These are phyloP conservation scores for Umbelopsis isabellina DNA, from an alignment of 192 early-diverging fungal species.

Conservation along the genomic window DNA sequence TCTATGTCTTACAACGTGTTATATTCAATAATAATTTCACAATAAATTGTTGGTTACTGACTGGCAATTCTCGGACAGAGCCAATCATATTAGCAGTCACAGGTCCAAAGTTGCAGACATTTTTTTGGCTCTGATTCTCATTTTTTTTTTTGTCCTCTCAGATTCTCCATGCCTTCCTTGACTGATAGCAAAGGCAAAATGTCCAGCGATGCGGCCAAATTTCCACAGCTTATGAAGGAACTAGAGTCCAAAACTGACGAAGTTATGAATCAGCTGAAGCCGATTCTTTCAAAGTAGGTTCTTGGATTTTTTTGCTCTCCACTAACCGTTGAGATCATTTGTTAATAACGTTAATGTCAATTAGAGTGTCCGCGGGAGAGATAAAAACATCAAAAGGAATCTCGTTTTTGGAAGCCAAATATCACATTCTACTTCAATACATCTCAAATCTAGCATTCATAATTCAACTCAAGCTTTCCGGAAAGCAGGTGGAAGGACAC, in stretches of 20 bases:
- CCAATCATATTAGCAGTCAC: conserved; percentile 1
- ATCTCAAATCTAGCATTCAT: conserved; percentile 78
- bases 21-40: neutral
- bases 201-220: conserved; percentile 22
- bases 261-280: conserved; percentile 46
- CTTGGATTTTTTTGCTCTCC: neutral
- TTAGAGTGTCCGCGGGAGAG: conserved; percentile 55
- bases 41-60: neutral
- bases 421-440: conserved; percentile 86
- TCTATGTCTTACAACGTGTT: too few species aligned
- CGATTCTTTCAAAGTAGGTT: conserved; percentile 46
- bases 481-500: conserved; percentile 64
- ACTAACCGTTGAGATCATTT: neutral
- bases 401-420: conserved; percentile 89
- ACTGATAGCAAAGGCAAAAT: neutral
- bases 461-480: conserved; percentile 79
- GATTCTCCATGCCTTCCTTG: neutral
- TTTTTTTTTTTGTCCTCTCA: neutral
- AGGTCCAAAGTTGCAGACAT: neutral
- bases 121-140: neutral
- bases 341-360: neutral
- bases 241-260: conserved; percentile 48
- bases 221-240: conserved; percentile 45
- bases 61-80: neutral
- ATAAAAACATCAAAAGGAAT: conserved; percentile 78